Base-by-base conservation (phyloP, 2,329 filamentous ascomycete species). In the Neonectria magnoliae region DNA sequence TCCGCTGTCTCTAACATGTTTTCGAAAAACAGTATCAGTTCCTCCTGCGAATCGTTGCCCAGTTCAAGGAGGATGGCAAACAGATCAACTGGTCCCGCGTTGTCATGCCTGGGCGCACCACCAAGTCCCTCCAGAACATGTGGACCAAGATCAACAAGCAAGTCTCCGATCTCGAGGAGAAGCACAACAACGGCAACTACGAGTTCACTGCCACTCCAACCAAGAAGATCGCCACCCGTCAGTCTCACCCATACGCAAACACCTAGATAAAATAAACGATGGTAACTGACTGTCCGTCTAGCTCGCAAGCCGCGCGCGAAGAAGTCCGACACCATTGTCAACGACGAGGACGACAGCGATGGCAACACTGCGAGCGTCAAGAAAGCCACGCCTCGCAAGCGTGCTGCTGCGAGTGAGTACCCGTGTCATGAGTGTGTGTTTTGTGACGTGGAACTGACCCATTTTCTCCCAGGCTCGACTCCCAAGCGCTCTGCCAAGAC, bases 141-240 rank as follows among this genome's bases (percentile, higher is more conserved):
- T 82, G 79, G 80, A 76, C 75, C 1, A 75, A 71, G 11, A 74
- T 81, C 22, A 75, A 76, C 27, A 81, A 81, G 33, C 68, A 72
- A 3, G 75, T 81, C 10, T 69, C 73, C 0, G 80, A 80, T 0
- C 69, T 82, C 16, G 78, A 80, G 53, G 50, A 64, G 3, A 63
- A 74, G 2, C 52, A 71, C 9, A 57, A 29, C 2, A 58, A 52
- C 8, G 66, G 57, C 3, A 61, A 56, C 2, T 18, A 4, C 8
- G 42, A 50, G 4, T n/a, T 55, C 0, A 60, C 70, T 0, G 11
- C 59, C 0, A 73, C 70, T 14, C 52, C 71, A 54, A 59, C 45
- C 0, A 76, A 72, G 58, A 76, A 73, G 58, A 33, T 66, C 1
- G 57, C 60, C 14, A 60, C 67, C 16, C 64, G 76, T 75, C 62